phyloP scores from a whole-genome alignment of 106 monocot genomes.

The Allium fistulosum region DNA sequence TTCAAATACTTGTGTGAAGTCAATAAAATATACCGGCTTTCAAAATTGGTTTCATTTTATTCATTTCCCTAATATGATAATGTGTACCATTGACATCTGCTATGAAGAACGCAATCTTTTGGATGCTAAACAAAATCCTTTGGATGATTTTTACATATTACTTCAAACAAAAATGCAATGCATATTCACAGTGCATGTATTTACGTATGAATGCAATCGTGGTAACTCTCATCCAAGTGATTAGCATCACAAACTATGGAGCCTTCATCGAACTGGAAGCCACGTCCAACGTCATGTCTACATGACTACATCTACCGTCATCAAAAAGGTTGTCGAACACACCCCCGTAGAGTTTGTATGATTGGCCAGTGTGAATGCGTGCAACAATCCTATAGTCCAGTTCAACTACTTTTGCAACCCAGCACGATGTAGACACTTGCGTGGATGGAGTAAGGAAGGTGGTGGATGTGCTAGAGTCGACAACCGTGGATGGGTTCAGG shows the following conservation, averaged over 20 bases:
- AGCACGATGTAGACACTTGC: conserved; percentile 54
- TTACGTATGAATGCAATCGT: neutral
- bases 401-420: conserved; percentile 84
- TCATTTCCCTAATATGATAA: too few species aligned
- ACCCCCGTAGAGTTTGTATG: conserved; percentile 53
- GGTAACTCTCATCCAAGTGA: conserved; percentile 72
- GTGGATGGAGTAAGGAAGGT: conserved; percentile 42
- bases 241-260: conserved; percentile 45
- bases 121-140: too few species aligned
- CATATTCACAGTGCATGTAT: conserved; percentile 11
- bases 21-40: too few species aligned
- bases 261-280: too few species aligned
- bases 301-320: conserved; percentile 57
- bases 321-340: conserved; percentile 72
- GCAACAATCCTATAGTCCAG: conserved; percentile 53
- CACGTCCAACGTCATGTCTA: neutral
- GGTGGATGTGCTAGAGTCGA: conserved; percentile 35
- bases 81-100: too few species aligned
- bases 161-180: too few species aligned
- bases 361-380: conserved; percentile 45
- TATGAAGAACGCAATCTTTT: too few species aligned
- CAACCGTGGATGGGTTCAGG: conserved; percentile 60
- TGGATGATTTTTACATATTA: too few species aligned
- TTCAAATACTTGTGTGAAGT: too few species aligned
- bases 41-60: too few species aligned